Conservation (phyloP, 116 monocot genomes). For the Phalaenopsis hybrid region DNA sequence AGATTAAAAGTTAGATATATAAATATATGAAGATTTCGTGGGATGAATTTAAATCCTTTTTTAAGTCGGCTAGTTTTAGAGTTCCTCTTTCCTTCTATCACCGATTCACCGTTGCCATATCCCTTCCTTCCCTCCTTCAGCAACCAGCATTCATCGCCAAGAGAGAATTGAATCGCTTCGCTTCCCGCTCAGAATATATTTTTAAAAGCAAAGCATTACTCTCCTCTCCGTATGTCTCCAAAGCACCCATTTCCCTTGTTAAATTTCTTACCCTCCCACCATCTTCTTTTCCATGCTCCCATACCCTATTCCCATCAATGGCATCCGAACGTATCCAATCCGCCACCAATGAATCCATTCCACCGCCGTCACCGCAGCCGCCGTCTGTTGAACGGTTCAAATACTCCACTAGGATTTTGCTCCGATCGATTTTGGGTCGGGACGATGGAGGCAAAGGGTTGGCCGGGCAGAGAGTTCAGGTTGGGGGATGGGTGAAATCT, state of each 20-base stretch:
- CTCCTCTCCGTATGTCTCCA: neutral
- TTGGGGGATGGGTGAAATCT: constrained; percentile 81
- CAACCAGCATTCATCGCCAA: neutral
- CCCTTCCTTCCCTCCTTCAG: neutral
- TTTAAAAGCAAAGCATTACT: constrained; percentile 1
- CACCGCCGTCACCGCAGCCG: neutral
- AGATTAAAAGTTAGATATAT: no score
- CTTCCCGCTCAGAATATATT: neutral
- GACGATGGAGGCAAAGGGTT: constrained; percentile 34
- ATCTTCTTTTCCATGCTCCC: neutral
- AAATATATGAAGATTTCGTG: no score
- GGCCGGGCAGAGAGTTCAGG: constrained; percentile 48
- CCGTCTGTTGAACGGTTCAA: constrained; percentile 23
- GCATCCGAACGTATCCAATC: neutral
- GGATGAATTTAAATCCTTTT: no score
- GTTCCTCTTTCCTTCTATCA: neutral
- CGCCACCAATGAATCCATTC: neutral
- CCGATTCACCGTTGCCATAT: neutral
- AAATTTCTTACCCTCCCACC: neutral
- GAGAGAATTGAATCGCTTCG: neutral
- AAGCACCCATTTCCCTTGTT: neutral
- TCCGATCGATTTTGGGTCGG: constrained; percentile 50
- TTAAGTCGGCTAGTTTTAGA: neutral
- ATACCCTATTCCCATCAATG: neutral
- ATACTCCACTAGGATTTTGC: constrained; percentile 47